Evolutionary conservation across 1,284 basidiomycete species (phyloP), one percentile per base, ranked within the genome.

Genomic region (Hymenochaete sp.): DNA sequence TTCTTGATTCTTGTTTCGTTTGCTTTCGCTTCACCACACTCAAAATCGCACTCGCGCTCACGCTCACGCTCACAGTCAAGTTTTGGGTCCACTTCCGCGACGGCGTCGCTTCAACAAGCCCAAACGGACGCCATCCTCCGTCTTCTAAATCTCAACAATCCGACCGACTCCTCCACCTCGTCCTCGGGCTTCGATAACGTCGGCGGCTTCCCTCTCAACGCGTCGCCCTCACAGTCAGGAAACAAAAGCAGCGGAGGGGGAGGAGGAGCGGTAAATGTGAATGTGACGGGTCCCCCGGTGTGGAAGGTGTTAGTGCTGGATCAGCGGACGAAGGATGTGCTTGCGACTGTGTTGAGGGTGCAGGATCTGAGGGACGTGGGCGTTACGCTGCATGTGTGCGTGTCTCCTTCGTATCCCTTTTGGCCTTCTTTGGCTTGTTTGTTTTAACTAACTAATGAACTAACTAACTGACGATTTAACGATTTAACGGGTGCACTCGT

Each of bases 261-360:
- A n/a, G n/a, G n/a, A n/a, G 55, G 67, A 14, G 61, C 63, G 10
- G 58, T 67, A 38, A 80, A 77, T 51, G 60, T 67, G 4, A 65
- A 75, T 3, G 62, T 71, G 6, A 59, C 71, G 1, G 78, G 75
- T 0, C 87, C 91, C 24, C 81, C 90, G 3, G 82, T 96, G 3
- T 99, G 96, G 95, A 99, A 98, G 65, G 83, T 98, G 6, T 72
- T 99, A 6, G 82, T 99, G 1, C 72, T 98, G 51, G 96, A 99
- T 64, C 90, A 95, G 59, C 77, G 86, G 53, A 95, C 92, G 42
- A 96, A 98, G 63, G 95, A 98, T 61, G 84, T 98, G 25, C 73
- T 99, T 25, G 93, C 95, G 8, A 98, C 96, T 0, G 87, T 91
- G 13, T 66, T 99, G 54, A 78, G 93, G 45, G 96, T 99, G 1